Evolutionary conservation across 805 yeast species (phyloP).

Genomic region (Candida odintsovae): DNA sequence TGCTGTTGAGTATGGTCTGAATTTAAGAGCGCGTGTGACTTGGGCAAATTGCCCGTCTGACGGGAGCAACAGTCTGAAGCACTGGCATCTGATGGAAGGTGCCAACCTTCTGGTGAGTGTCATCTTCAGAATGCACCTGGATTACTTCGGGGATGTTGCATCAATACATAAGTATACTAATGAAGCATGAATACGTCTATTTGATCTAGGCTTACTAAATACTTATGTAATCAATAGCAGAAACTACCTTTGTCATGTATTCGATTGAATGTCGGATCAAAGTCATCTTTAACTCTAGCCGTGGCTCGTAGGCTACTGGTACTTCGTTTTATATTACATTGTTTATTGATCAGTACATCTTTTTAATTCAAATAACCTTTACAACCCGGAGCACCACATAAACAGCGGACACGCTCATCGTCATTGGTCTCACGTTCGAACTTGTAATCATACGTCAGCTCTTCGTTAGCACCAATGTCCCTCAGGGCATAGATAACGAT

Average conservation of each 20-base stretch:
- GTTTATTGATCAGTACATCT: not conserved
- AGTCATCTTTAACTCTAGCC: no score
- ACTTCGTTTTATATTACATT: not conserved
- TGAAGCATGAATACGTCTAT: no score
- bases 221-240: not conserved
- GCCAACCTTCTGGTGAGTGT: not conserved
- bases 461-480: constrained; percentile 85
- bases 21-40: not conserved
- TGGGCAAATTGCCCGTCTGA: not conserved
- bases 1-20: not conserved
- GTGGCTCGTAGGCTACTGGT: no score
- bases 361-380: constrained; percentile 78
- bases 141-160: not conserved
- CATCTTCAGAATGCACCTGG: not conserved
- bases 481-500: constrained; percentile 91
- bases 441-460: constrained; percentile 92
- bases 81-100: not conserved
- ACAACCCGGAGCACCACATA: constrained; percentile 94
- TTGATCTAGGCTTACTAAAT: no score
- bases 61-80: not conserved
- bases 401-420: constrained; percentile 80
- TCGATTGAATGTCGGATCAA: no score
- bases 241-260: no score
- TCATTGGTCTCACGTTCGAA: constrained; percentile 89
- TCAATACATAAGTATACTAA: no score